Percentiles rank a stretch among this genome's conserved stretches.
These are phyloP conservation scores for Pezicula carpinea DNA, from an alignment of 2,329 filamentous ascomycete genomes.

Conservation along the genomic window DNA sequence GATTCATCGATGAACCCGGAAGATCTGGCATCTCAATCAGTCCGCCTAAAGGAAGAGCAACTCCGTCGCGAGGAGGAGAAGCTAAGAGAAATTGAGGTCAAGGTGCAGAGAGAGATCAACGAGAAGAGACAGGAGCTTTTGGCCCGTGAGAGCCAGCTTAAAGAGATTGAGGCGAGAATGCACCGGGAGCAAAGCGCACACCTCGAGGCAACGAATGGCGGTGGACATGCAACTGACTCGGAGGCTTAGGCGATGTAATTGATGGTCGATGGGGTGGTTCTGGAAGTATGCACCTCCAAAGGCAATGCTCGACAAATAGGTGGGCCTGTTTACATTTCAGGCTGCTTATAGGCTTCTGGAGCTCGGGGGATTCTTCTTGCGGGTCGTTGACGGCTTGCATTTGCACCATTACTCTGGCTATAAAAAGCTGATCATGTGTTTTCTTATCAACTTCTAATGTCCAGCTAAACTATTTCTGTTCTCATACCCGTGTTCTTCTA, in stretches of 20 bases:
- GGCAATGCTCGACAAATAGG: conserved; percentile 11
- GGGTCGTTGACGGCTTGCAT: conserved; percentile 26
- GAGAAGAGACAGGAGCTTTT: conserved; percentile 98
- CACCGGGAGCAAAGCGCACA: conserved; percentile 69
- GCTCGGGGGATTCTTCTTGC: conserved; percentile 25
- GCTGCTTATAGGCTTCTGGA: conserved; percentile 20
- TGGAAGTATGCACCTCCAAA: conserved; percentile 3
- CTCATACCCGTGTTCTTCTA: conserved; percentile 12
- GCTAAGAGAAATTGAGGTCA: conserved; percentile 97
- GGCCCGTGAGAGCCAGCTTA: conserved; percentile 95
- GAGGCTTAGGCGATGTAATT: conserved; percentile 17
- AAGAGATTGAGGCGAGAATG: conserved; percentile 98
- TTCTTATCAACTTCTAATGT: conserved; percentile 32
- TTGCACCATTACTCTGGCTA: conserved; percentile 27
- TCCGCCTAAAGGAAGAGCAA: conserved; percentile 99
- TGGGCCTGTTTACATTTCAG: conserved; percentile 13
- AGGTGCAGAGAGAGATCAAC: conserved; percentile 99
- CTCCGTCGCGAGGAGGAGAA: conserved; percentile 99
- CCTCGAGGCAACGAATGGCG: conserved; percentile 31
- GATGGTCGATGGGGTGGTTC: conserved; percentile 10
- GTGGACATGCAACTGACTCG: conserved; percentile 13
- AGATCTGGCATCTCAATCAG: conserved; percentile 92
- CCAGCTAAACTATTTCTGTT: conserved; percentile 25
- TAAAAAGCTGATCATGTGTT: conserved; percentile 29
- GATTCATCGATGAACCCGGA: conserved; percentile 97